Evolutionary conservation across 805 yeast genomes (phyloP).

Genomic region (Candida ponderosae): DNA sequence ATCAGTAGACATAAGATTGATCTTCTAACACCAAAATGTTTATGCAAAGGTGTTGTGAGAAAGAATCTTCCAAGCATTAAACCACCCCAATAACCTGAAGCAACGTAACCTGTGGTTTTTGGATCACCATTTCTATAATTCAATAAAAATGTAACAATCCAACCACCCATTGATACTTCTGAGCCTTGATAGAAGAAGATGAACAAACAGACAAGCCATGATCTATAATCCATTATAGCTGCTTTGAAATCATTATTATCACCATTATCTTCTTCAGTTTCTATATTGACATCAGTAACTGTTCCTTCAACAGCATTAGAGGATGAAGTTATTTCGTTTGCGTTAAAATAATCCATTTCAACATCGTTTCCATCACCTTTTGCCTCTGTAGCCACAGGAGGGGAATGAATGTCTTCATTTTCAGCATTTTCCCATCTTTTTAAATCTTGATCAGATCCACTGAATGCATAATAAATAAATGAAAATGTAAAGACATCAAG

Average conservation of each 20-base stretch:
- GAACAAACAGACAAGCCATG: slow-evolving; percentile 47
- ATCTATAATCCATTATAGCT: slow-evolving; percentile 32
- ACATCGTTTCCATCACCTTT: neutral
- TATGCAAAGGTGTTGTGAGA: slow-evolving; percentile 34
- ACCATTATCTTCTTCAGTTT: neutral
- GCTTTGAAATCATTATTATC: slow-evolving; percentile 18
- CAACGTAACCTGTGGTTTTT: slow-evolving; percentile 42
- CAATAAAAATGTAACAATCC: slow-evolving; percentile 54
- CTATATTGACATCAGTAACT: neutral
- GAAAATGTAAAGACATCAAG: slow-evolving; percentile 25
- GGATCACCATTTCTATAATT: slow-evolving; percentile 39
- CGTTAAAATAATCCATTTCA: slow-evolving; percentile 2
- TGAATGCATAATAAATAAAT: slow-evolving; percentile 33
- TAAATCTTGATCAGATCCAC: slow-evolving; percentile 35
- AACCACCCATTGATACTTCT: slow-evolving; percentile 57
- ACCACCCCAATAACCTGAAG: slow-evolving; percentile 64
- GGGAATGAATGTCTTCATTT: neutral
- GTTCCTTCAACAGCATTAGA: neutral
- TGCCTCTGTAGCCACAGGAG: neutral
- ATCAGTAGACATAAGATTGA: slow-evolving; percentile 29
- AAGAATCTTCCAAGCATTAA: slow-evolving; percentile 48
- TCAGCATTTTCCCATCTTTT: slow-evolving; percentile 11
- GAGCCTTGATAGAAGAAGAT: slow-evolving; percentile 56
- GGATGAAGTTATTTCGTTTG: too few relatives aligned
- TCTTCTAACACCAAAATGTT: slow-evolving; percentile 35